Conservation (phyloP, 164 flowering plant genomes). For the Sextonia rubra region DNA sequence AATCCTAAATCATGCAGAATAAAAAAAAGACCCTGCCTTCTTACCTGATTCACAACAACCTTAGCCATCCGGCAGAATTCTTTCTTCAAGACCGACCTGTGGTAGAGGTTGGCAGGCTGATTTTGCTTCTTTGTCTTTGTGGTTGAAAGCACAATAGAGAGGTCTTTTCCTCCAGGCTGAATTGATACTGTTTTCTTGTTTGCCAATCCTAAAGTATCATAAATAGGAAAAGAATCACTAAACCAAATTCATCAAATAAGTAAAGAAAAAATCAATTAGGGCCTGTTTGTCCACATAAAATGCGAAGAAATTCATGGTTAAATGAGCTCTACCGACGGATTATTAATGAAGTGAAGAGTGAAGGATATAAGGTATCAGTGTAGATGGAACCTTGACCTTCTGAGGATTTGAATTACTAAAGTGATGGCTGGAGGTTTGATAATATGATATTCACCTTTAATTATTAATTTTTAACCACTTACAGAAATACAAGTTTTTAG, state of each 20-base stretch:
- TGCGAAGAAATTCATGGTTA: too few species aligned
- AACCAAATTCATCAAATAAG: not conserved
- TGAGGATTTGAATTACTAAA: too few species aligned
- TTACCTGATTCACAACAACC: slow-evolving; percentile 75
- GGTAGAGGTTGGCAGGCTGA: slow-evolving; percentile 47
- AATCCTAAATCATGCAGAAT: not conserved
- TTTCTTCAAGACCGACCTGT: slow-evolving; percentile 76
- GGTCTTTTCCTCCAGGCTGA: slow-evolving; percentile 58
- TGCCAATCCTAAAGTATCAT: slow-evolving; percentile 46
- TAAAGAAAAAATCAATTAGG: not conserved
- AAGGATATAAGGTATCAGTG: too few species aligned
- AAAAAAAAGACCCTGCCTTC: not conserved
- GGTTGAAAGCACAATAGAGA: slow-evolving; percentile 61
- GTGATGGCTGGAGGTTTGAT: too few species aligned
- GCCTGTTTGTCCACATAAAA: not conserved
- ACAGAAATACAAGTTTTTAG: too few species aligned
- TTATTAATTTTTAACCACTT: too few species aligned
- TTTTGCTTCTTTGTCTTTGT: slow-evolving; percentile 79
- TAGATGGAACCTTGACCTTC: too few species aligned
- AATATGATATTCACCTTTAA: too few species aligned
- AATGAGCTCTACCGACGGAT: too few species aligned
- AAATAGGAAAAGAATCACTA: not conserved
- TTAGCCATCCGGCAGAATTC: slow-evolving; percentile 77
- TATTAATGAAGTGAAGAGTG: too few species aligned
- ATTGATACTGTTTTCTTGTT: slow-evolving; percentile 75